phyloP scores from a whole-genome alignment of 2,329 filamentous ascomycete genomes.

The Hypoxylon sp. region DNA sequence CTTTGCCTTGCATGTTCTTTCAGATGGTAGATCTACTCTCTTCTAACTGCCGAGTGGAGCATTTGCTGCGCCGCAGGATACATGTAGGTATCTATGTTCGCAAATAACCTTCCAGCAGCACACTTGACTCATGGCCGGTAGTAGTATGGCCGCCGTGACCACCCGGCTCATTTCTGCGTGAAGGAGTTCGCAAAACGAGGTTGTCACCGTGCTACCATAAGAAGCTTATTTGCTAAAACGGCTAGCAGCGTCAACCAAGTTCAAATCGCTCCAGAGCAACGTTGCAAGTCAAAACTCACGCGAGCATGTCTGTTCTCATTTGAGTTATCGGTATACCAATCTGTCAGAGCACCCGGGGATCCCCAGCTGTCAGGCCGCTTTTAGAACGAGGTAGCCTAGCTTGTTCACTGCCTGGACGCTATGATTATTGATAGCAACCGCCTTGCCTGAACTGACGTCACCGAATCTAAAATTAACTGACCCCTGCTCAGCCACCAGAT shows the following conservation, averaged over 20 bases:
- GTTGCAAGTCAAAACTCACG: constrained; percentile 1
- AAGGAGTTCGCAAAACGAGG: constrained; percentile 6
- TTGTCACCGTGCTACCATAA: background rate
- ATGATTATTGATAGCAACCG: background rate
- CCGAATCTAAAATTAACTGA: constrained; percentile 27
- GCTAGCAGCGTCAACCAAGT: constrained; percentile 10
- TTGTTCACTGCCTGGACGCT: background rate
- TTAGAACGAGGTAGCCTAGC: constrained; percentile 2
- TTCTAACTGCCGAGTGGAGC: background rate
- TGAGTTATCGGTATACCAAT: constrained; percentile 22
- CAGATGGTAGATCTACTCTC: background rate
- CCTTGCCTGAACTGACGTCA: constrained; percentile 28
- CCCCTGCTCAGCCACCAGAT: constrained; percentile 21
- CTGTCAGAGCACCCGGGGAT: constrained; percentile 29
- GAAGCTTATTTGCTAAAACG: constrained; percentile 22
- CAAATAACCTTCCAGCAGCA: background rate
- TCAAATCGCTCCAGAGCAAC: background rate
- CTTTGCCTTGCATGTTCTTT: constrained; percentile 9
- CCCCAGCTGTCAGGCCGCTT: constrained; percentile 36
- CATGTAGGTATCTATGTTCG: background rate
- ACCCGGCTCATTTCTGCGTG: constrained; percentile 6
- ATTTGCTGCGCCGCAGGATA: background rate
- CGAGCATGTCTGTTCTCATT: constrained; percentile 15
- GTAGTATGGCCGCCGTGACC: constrained; percentile 3
- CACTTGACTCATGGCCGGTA: background rate